Conservation (phyloP, 176 grass and related monocot genomes). For the Oryza rufipogon region DNA sequence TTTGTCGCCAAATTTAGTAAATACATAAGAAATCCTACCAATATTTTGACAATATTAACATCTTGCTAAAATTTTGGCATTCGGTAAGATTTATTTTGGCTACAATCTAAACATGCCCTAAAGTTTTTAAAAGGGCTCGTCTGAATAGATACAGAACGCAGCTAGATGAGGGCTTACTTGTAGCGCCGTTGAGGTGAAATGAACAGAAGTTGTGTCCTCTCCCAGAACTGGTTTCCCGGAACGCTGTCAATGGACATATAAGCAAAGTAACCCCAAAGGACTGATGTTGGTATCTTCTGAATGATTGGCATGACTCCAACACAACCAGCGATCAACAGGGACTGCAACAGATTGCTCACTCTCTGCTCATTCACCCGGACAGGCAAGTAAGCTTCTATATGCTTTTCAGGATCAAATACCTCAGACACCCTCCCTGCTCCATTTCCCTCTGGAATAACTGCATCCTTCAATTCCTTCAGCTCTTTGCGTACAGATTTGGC, state of each 20-base stretch:
- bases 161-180: slow-evolving; percentile 57
- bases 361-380: slow-evolving; percentile 89
- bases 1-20: too few species aligned
- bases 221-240: slow-evolving; percentile 92
- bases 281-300: slow-evolving; percentile 83
- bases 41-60: too few species aligned
- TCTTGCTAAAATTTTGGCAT: too few species aligned
- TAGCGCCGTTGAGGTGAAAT: slow-evolving; percentile 59
- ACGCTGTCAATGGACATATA: slow-evolving; percentile 91
- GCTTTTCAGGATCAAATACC: slow-evolving; percentile 79
- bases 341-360: slow-evolving; percentile 83
- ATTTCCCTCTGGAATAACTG: slow-evolving; percentile 47
- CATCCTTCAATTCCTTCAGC: slow-evolving; percentile 75
- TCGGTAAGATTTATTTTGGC: too few species aligned
- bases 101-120: too few species aligned
- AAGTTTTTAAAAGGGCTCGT: background rate
- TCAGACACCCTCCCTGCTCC: slow-evolving; percentile 39
- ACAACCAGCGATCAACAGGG: slow-evolving; percentile 72
- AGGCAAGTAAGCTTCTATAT: slow-evolving; percentile 80
- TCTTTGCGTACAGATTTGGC: slow-evolving; percentile 51
- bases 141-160: slow-evolving; percentile 7
- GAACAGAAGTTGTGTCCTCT: slow-evolving; percentile 73
- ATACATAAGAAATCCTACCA: too few species aligned
- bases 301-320: slow-evolving; percentile 72
- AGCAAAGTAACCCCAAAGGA: slow-evolving; percentile 92